phyloP scores from a whole-genome alignment of 2,329 filamentous ascomycete species.

The Clonostachys byssicola region DNA sequence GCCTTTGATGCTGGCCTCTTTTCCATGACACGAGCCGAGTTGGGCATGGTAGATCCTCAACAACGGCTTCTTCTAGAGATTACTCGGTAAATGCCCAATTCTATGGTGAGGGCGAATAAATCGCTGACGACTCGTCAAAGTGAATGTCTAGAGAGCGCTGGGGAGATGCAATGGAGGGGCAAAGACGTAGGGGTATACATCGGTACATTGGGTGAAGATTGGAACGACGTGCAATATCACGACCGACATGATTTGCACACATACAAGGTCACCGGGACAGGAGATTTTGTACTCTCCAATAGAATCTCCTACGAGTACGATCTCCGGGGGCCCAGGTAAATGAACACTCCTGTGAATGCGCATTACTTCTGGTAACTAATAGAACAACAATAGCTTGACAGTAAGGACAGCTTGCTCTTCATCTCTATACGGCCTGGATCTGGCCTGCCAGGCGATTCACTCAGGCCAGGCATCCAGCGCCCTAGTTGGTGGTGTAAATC shows the following conservation, averaged over 20 bases:
- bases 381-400: slow-evolving; percentile 1
- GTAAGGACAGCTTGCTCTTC: slow-evolving; percentile 2
- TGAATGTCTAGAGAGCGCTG: slow-evolving; percentile 27
- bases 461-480: neutral
- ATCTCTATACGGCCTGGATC: neutral
- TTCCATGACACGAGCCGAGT: slow-evolving; percentile 17
- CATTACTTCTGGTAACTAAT: too few relatives aligned
- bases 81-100: neutral
- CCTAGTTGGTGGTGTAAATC: slow-evolving; percentile 1
- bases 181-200: slow-evolving; percentile 23
- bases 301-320: neutral
- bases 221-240: slow-evolving; percentile 12
- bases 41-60: neutral
- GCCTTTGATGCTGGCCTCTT: slow-evolving; percentile 28
- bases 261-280: slow-evolving; percentile 8
- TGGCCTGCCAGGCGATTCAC: slow-evolving; percentile 1
- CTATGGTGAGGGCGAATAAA: too few relatives aligned
- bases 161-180: slow-evolving; percentile 11
- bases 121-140: slow-evolving; percentile 10
- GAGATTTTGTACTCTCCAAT: neutral
- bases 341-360: too few relatives aligned
- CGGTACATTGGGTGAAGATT: slow-evolving; percentile 25
- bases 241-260: slow-evolving; percentile 8
- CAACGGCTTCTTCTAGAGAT: slow-evolving; percentile 9
- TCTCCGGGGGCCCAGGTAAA: neutral